Conservation (phyloP, 2,329 filamentous ascomycete species). For the Calonectria hawksworthii region DNA sequence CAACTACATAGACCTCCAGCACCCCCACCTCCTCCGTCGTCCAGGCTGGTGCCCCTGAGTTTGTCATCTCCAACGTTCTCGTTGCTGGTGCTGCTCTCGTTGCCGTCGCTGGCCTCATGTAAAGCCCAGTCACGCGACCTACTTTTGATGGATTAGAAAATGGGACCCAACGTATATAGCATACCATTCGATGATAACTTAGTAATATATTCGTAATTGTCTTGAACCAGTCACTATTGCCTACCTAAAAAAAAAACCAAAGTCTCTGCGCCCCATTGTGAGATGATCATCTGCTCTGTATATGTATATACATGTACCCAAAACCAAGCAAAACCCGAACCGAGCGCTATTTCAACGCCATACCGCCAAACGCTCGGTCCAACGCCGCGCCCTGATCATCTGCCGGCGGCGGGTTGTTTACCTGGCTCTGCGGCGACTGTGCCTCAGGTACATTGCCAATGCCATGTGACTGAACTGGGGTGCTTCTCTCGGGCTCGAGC, state of each 20-base stretch:
- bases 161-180: slow-evolving; percentile 3
- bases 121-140: background rate
- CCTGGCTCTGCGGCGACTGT: slow-evolving; percentile 29
- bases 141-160: background rate
- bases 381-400: slow-evolving; percentile 68
- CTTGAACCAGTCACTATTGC: slow-evolving; percentile 18
- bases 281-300: slow-evolving; percentile 22
- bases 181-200: slow-evolving; percentile 18
- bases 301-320: background rate
- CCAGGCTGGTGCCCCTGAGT: slow-evolving; percentile 26
- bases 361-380: slow-evolving; percentile 69
- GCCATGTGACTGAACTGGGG: slow-evolving; percentile 48
- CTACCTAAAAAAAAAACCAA: slow-evolving; percentile 1
- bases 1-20: slow-evolving; percentile 19
- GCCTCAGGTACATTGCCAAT: slow-evolving; percentile 33
- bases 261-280: slow-evolving; percentile 25
- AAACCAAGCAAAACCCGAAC: background rate
- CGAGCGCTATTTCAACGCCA: slow-evolving; percentile 51
- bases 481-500: slow-evolving; percentile 74
- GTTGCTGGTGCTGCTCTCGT: slow-evolving; percentile 31
- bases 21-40: slow-evolving; percentile 23
- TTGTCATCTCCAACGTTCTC: slow-evolving; percentile 24
- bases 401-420: slow-evolving; percentile 49
- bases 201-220: slow-evolving; percentile 26
- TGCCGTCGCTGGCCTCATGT: slow-evolving; percentile 31